These are phyloP conservation scores for Crataegus laevigata DNA, from an alignment of 306 rosid species.

Conservation along the genomic window DNA sequence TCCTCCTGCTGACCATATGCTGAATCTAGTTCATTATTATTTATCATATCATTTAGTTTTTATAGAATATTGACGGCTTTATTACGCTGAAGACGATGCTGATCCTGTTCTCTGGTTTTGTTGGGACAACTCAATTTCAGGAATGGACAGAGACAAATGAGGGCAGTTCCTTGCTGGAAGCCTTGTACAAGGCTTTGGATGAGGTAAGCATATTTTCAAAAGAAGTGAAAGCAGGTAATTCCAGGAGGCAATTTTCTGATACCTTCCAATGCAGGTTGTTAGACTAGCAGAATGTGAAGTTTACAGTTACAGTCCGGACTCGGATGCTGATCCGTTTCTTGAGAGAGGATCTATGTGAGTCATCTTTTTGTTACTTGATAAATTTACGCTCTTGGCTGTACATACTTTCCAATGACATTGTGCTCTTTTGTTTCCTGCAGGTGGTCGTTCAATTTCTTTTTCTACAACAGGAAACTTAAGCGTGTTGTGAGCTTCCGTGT, in stretches of 20 bases:
- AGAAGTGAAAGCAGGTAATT: slow-evolving; percentile 14
- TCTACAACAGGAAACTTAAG: slow-evolving; percentile 83
- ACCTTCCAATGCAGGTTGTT: slow-evolving; percentile 59
- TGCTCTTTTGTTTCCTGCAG: slow-evolving; percentile 35
- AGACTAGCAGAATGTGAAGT: slow-evolving; percentile 69
- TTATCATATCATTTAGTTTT: background rate
- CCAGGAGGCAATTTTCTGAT: slow-evolving; percentile 24
- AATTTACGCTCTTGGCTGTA: background rate
- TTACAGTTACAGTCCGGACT: slow-evolving; percentile 75
- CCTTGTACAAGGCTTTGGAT: slow-evolving; percentile 73
- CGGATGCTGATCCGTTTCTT: slow-evolving; percentile 65
- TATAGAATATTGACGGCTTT: background rate
- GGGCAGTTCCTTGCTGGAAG: slow-evolving; percentile 60
- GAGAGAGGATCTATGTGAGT: slow-evolving; percentile 84
- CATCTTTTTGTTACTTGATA: background rate
- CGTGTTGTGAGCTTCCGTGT: slow-evolving; percentile 73
- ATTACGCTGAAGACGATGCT: background rate
- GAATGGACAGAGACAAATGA: slow-evolving; percentile 83
- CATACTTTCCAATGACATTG: background rate
- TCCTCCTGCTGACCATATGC: background rate
- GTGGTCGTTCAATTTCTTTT: slow-evolving; percentile 93
- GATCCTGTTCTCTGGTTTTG: slow-evolving; percentile 11
- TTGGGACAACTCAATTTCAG: slow-evolving; percentile 41
- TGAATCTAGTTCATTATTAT: background rate
- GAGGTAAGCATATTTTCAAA: slow-evolving; percentile 46